A percentile compares a stretch with the other conserved stretches of the same genome.
Evolutionary conservation across 176 grass and related monocot species (phyloP).

Genomic region (Typha latifolia): DNA sequence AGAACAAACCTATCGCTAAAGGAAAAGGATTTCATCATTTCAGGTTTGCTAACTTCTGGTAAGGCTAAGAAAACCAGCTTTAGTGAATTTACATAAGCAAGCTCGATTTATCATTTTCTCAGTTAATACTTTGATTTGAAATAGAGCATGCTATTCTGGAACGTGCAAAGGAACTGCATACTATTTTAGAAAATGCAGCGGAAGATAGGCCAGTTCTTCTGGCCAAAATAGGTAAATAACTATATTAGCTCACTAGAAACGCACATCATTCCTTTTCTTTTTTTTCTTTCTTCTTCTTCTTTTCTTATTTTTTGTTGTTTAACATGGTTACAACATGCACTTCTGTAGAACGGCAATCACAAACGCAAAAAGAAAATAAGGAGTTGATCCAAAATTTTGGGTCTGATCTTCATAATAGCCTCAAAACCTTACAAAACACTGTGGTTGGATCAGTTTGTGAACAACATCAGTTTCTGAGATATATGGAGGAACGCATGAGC

Average conservation of each 20-base stretch:
- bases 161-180: slow-evolving; percentile 46
- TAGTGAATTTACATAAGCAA: slow-evolving; percentile 3
- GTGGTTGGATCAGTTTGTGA: slow-evolving; percentile 50
- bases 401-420: slow-evolving; percentile 44
- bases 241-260: not conserved
- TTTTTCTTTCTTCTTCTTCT: no score
- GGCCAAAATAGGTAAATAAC: slow-evolving; percentile 52
- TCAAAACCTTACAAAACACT: slow-evolving; percentile 42
- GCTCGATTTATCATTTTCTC: slow-evolving; percentile 13
- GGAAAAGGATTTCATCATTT: slow-evolving; percentile 79
- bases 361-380: slow-evolving; percentile 55
- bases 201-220: slow-evolving; percentile 41
- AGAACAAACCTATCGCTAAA: slow-evolving; percentile 28
- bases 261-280: no score
- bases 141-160: slow-evolving; percentile 47
- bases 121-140: slow-evolving; percentile 12
- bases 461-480: slow-evolving; percentile 45
- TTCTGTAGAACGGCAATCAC: slow-evolving; percentile 48
- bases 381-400: slow-evolving; percentile 43
- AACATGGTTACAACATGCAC: not conserved
- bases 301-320: no score
- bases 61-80: slow-evolving; percentile 18
- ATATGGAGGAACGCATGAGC: slow-evolving; percentile 45
- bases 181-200: slow-evolving; percentile 46
- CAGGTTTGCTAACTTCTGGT: slow-evolving; percentile 56